Percentiles rank a stretch among this genome's conserved stretches.
Conservation (phyloP, 257 asterid genomes). For the Fraxinus excelsior region DNA sequence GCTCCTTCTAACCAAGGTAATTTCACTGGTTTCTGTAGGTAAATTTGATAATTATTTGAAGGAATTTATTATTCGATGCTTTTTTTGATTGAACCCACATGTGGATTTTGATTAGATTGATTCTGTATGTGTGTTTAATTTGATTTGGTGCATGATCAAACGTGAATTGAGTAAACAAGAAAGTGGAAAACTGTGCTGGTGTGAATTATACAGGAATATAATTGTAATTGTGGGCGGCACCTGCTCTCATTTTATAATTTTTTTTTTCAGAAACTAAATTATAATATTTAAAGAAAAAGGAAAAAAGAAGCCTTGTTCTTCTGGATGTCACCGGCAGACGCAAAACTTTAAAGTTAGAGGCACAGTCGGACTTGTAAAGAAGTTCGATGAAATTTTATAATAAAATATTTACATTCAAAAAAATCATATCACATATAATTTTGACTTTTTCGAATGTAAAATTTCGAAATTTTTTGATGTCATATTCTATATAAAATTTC, state of each 20-base stretch:
- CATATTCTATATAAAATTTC: no score
- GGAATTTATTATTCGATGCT: background rate
- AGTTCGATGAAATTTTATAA: no score
- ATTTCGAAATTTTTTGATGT: no score
- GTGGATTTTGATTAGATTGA: background rate
- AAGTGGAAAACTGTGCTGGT: background rate
- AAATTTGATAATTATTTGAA: background rate
- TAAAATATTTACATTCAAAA: no score
- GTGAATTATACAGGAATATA: constrained; percentile 3
- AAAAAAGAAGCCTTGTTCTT: no score
- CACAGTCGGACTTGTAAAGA: no score
- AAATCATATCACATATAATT: no score
- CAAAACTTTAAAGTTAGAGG: no score
- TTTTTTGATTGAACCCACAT: background rate
- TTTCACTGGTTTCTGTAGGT: no score
- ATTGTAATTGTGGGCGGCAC: constrained; percentile 11
- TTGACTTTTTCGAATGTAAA: no score
- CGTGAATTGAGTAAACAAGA: constrained; percentile 18
- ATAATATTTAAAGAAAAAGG: no score
- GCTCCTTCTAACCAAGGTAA: constrained; percentile 79
- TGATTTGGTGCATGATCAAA: constrained; percentile 2
- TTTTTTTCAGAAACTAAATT: background rate
- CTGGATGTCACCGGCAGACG: no score
- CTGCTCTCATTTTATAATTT: background rate
- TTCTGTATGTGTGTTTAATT: background rate